Evolutionary conservation across 306 rosid genomes (phyloP).

Genomic region (Oxytropis ochrocephala): DNA sequence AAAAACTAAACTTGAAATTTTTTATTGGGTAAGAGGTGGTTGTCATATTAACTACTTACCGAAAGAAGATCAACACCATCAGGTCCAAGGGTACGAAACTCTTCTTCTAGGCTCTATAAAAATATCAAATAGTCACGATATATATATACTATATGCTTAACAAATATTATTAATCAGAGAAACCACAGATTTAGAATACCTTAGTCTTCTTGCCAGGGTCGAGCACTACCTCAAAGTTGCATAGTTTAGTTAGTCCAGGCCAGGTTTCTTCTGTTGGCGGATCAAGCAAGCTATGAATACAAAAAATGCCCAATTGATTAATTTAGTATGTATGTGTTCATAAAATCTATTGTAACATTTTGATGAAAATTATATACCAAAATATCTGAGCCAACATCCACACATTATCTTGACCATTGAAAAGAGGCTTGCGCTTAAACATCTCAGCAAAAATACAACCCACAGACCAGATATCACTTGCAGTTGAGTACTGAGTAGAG

Average conservation of each 20-base stretch:
- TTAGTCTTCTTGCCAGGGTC: neutral
- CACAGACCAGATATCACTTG: conserved; percentile 17
- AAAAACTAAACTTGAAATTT: no score
- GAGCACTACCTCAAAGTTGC: neutral
- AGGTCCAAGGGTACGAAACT: neutral
- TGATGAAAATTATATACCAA: neutral
- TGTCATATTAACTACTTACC: conserved; percentile 7
- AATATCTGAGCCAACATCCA: neutral
- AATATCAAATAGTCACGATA: neutral
- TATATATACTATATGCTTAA: neutral
- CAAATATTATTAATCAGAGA: neutral
- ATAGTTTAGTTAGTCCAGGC: neutral
- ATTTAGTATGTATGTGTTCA: no score
- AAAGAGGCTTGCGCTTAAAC: neutral
- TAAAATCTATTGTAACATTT: neutral
- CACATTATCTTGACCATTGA: neutral
- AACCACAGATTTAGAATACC: neutral
- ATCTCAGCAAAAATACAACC: conserved; percentile 24
- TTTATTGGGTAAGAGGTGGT: no score
- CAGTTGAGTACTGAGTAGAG: neutral
- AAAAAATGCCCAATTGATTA: neutral
- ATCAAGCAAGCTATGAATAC: conserved; percentile 3
- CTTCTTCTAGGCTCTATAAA: neutral
- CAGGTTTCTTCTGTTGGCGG: conserved; percentile 19
- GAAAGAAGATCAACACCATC: conserved; percentile 14